A percentile compares a stretch with the other conserved stretches of the same genome.
Conservation (phyloP, 1,139 yeast species). For the Sugiyamaella japonica region DNA sequence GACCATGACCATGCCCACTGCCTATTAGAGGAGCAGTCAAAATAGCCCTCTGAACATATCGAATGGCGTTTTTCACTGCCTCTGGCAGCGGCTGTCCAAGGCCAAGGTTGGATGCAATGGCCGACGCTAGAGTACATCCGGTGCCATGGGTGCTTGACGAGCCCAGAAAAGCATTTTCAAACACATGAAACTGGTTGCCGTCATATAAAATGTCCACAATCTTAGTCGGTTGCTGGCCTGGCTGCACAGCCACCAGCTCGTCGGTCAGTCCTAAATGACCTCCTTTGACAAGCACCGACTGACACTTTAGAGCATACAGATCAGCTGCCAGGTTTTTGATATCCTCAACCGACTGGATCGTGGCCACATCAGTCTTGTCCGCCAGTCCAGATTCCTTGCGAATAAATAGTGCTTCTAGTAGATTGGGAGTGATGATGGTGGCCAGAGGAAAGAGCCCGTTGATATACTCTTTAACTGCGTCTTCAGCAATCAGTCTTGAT, state of each 20-base stretch:
- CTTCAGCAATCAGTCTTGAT: slow-evolving; percentile 51
- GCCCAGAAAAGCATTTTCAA: slow-evolving; percentile 51
- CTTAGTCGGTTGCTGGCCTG: slow-evolving; percentile 23
- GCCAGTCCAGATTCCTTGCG: slow-evolving; percentile 14
- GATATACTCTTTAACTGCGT: slow-evolving; percentile 49
- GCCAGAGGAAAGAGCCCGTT: slow-evolving; percentile 54
- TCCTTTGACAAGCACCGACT: slow-evolving; percentile 71
- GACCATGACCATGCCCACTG: slow-evolving; percentile 69
- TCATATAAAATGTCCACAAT: slow-evolving; percentile 65
- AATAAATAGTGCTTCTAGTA: slow-evolving; percentile 59
- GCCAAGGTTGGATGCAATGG: slow-evolving; percentile 77
- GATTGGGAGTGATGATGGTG: slow-evolving; percentile 74
- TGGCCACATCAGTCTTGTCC: slow-evolving; percentile 24
- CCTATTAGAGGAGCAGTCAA: slow-evolving; percentile 47
- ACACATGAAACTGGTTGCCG: slow-evolving; percentile 47
- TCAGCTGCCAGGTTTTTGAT: slow-evolving; percentile 46
- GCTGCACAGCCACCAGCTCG: slow-evolving; percentile 26
- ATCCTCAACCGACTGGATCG: slow-evolving; percentile 40
- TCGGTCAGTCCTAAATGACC: slow-evolving; percentile 63
- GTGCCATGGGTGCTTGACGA: slow-evolving; percentile 80
- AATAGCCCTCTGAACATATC: slow-evolving; percentile 69
- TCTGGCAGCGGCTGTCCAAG: slow-evolving; percentile 47
- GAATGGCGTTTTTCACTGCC: slow-evolving; percentile 58
- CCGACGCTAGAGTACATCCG: slow-evolving; percentile 84
- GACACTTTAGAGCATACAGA: slow-evolving; percentile 47